phyloP scores from a whole-genome alignment of 257 asterid genomes.

The Avicennia marina region DNA sequence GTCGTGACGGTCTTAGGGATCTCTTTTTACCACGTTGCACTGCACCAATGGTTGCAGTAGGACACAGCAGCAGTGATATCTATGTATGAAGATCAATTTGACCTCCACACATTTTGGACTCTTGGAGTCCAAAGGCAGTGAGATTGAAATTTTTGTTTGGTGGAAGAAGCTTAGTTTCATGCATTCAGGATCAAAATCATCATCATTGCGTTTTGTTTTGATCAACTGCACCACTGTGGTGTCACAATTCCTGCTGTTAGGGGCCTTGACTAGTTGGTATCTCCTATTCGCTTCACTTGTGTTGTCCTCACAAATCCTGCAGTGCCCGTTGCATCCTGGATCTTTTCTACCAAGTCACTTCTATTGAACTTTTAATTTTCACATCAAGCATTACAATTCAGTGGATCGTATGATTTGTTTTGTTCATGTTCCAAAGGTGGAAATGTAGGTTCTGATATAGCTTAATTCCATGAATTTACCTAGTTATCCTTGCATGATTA shows the following conservation, averaged over 20 bases:
- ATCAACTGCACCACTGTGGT: conserved; percentile 44
- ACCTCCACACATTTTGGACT: conserved; percentile 31
- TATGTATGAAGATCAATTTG: conserved; percentile 51
- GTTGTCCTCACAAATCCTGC: no score
- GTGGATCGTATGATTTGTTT: background rate
- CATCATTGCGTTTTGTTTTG: conserved; percentile 38
- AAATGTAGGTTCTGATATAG: background rate
- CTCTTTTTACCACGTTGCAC: no score
- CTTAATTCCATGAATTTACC: background rate
- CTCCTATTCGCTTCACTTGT: no score
- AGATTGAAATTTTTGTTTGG: conserved; percentile 52
- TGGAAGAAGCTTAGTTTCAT: conserved; percentile 55
- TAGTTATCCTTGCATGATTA: background rate
- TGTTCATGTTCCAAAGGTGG: background rate
- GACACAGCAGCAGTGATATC: conserved; percentile 10
- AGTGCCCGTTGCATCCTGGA: conserved; percentile 7
- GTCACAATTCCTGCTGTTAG: conserved; percentile 24
- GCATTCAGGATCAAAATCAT: conserved; percentile 35
- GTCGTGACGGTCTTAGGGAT: no score
- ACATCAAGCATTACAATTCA: background rate
- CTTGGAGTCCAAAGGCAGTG: background rate
- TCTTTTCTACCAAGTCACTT: background rate
- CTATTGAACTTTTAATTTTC: background rate
- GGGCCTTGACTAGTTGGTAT: conserved; percentile 83
- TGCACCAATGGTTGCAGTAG: no score